A percentile compares a stretch with the other conserved stretches of the same genome.
phyloP scores from a whole-genome alignment of 73 alveolate genomes.

The Paramecium sexaurelia region DNA sequence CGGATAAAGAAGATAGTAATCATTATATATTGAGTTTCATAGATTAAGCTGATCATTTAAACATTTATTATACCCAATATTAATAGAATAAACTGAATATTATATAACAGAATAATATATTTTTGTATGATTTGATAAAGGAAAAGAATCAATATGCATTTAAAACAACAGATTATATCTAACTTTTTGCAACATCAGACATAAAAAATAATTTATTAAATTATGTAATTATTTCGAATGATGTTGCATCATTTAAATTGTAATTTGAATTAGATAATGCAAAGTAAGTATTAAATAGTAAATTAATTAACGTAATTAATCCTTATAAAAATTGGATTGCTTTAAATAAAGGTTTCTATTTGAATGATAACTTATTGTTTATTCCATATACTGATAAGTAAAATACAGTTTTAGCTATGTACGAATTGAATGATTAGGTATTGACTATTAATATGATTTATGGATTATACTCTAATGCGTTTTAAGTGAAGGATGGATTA shows the following conservation, averaged over 20 bases:
- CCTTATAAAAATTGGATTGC: neutral
- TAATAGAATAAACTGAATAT: neutral
- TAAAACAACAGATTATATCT: neutral
- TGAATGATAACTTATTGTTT: neutral
- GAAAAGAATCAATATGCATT: neutral
- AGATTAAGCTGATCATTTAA: slow-evolving; percentile 17
- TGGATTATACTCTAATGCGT: neutral
- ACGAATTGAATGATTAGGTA: neutral
- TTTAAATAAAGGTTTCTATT: neutral
- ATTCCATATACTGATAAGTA: neutral
- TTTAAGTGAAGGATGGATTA: neutral
- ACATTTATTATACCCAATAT: neutral
- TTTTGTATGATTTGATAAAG: neutral
- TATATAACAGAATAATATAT: neutral
- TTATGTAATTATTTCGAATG: neutral
- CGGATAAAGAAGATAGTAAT: neutral
- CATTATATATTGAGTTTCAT: neutral
- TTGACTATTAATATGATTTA: neutral
- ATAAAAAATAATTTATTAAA: neutral
- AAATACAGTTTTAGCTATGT: neutral
- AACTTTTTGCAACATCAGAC: neutral
- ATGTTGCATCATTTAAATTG: neutral
- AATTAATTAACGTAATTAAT: neutral
- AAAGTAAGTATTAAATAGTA: neutral
- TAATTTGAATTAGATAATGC: neutral